Evolutionary conservation across 2,329 filamentous ascomycete species (phyloP), one percentile per base, ranked within the genome.

Genomic region (Chaetomium olivaceum): DNA sequence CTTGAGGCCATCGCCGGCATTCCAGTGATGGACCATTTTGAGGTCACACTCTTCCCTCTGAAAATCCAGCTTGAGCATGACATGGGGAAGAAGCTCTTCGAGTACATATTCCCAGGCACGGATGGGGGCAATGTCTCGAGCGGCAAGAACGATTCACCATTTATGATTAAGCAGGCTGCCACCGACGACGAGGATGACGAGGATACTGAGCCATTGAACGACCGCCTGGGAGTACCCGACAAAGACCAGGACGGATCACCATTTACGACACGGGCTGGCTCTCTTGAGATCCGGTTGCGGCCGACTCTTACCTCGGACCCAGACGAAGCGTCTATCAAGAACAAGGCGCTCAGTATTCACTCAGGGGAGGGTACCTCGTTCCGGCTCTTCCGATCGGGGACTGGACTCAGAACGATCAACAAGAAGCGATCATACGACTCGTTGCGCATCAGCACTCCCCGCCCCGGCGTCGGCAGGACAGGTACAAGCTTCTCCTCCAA

Each of bases 1-100:
- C 84, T 99, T 4, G 95, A 99, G 79, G 93, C 95, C 8, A 97
- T 99, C 76, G 95, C 94, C 46, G 95, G 95, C 58, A 99, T 99
- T 68, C 92, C 94, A 0, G 93, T 99, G 36, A 92, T 99, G 83
- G 94, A 98, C 72, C 91, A 96, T 73, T 99, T 99, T 73, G 93
- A 98, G 77, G 91, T 99, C 63, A 92, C 93, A 63, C 81, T 99
- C 23, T 93, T 96, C 76, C 96, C 95, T 0, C 86, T 99, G 76
- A 96, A 93, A 77, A 89, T 99, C 25, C 95, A 99, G 76, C 83
- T 99, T 43, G 95, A 99, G 77, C 90, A 89, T 43, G 93, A 98
- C 72, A 89, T 97, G 58, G 94, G 93, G 54, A 94, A 96, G 79
- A 92, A 90, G 71, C 82, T 99, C 1, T 97, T 99, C 71, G 93